Conservation (phyloP, 139 green algal species). For the Coelastrella sp. region DNA sequence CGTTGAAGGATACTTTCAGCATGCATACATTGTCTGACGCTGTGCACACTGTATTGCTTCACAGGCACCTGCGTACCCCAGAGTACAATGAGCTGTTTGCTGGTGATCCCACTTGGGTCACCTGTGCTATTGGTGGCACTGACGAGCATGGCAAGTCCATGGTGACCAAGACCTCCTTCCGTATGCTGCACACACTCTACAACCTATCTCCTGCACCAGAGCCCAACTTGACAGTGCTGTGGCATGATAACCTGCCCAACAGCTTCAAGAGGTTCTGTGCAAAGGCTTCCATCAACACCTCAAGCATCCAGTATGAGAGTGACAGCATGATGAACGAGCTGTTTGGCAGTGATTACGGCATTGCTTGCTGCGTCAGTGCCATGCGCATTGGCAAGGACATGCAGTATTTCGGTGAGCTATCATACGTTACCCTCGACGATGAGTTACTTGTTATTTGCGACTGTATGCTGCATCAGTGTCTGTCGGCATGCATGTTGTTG, state of each 20-base stretch:
- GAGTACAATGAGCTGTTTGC: slow-evolving; percentile 87
- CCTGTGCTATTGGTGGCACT: slow-evolving; percentile 70
- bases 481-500: too few relatives aligned
- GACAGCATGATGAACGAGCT: slow-evolving; percentile 72
- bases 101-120: slow-evolving; percentile 84
- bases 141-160: slow-evolving; percentile 61
- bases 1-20: too few relatives aligned
- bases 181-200: slow-evolving; percentile 76
- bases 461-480: too few relatives aligned
- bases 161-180: slow-evolving; percentile 81
- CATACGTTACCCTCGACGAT: too few relatives aligned
- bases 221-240: slow-evolving; percentile 85
- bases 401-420: slow-evolving; percentile 58
- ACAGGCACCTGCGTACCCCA: slow-evolving; percentile 77
- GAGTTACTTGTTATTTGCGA: too few relatives aligned
- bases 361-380: slow-evolving; percentile 83
- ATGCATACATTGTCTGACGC: too few relatives aligned
- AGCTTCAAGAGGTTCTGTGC: slow-evolving; percentile 79
- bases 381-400: slow-evolving; percentile 83
- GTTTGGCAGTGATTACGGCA: slow-evolving; percentile 78
- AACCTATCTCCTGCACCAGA: slow-evolving; percentile 80
- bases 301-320: slow-evolving; percentile 67
- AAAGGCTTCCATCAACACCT: slow-evolving; percentile 42
- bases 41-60: too few relatives aligned
- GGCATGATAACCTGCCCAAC: slow-evolving; percentile 64